A percentile compares a stretch with the other conserved stretches of the same genome.
Evolutionary conservation across 75 land plant species (phyloP).

Genomic region (Selaginella tamariscina): DNA sequence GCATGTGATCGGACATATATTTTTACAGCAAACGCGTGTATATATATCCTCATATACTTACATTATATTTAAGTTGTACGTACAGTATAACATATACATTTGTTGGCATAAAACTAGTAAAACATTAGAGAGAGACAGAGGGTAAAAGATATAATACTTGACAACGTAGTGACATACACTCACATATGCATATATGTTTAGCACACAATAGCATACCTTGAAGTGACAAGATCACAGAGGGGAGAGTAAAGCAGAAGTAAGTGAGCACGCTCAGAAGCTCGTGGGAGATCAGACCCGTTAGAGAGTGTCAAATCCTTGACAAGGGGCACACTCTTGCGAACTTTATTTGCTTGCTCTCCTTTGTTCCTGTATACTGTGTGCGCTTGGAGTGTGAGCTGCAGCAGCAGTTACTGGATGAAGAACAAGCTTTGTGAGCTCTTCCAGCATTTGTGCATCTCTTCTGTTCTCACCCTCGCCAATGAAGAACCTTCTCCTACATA

Average conservation of each 20-base stretch:
- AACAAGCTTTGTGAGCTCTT: constrained; percentile 57
- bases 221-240: constrained; percentile 58
- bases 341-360: too few relatives aligned
- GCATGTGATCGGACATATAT: too few relatives aligned
- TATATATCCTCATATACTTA: too few relatives aligned
- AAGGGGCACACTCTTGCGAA: too few relatives aligned
- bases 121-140: too few relatives aligned
- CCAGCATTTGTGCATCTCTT: constrained; percentile 55
- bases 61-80: too few relatives aligned
- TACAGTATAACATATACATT: too few relatives aligned
- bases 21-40: too few relatives aligned
- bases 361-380: constrained; percentile 16
- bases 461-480: constrained; percentile 49
- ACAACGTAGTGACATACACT: too few relatives aligned
- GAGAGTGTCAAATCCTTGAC: constrained; percentile 12
- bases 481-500: constrained; percentile 64
- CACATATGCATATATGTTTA: too few relatives aligned
- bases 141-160: too few relatives aligned
- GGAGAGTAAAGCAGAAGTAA: constrained; percentile 54
- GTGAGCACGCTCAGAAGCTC: constrained; percentile 37
- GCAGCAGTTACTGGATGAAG: constrained; percentile 56
- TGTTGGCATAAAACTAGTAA: too few relatives aligned
- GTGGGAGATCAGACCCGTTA: background rate
- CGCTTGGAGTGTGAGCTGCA: constrained; percentile 24
- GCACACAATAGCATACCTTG: constrained; percentile 32